These are phyloP conservation scores for Henckelia pumila DNA, from an alignment of 257 asterid species.

Conservation along the genomic window DNA sequence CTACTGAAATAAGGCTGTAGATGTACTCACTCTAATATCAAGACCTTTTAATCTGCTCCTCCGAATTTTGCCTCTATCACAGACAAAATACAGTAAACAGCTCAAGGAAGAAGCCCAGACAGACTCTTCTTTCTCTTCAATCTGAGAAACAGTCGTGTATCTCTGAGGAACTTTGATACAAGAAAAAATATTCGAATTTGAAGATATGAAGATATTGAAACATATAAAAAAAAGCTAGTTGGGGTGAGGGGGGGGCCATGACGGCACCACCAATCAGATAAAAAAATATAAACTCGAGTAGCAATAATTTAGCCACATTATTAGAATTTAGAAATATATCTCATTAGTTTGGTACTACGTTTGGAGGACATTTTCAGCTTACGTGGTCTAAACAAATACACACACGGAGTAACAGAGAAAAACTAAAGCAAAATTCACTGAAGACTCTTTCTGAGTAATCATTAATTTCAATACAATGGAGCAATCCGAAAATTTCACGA, in stretches of 20 bases:
- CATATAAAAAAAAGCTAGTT: background rate
- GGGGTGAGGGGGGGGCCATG: background rate
- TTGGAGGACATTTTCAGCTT: background rate
- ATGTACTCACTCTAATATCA: constrained; percentile 88
- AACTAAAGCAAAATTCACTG: constrained; percentile 3
- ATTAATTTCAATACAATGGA: constrained; percentile 2
- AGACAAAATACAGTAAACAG: constrained; percentile 85
- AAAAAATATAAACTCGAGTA: constrained; percentile 2
- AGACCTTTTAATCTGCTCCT: constrained; percentile 89
- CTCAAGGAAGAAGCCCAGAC: constrained; percentile 98
- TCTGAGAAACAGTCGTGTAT: constrained; percentile 44
- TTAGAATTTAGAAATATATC: background rate
- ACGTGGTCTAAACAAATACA: background rate
- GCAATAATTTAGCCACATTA: constrained; percentile 1
- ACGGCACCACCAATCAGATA: constrained; percentile 15
- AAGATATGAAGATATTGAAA: constrained; percentile 3
- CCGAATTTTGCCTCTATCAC: constrained; percentile 95
- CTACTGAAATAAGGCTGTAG: constrained; percentile 19
- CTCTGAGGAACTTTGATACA: constrained; percentile 22
- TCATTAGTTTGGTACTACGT: background rate
- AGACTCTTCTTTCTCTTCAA: constrained; percentile 85
- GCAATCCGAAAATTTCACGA: background rate
- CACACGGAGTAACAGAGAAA: background rate
- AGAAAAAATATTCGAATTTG: constrained; percentile 15
- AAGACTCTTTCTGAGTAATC: background rate